Evolutionary conservation across 2,329 filamentous ascomycete genomes (phyloP).

Genomic region (Pseudocercospora pini-densiflorae): DNA sequence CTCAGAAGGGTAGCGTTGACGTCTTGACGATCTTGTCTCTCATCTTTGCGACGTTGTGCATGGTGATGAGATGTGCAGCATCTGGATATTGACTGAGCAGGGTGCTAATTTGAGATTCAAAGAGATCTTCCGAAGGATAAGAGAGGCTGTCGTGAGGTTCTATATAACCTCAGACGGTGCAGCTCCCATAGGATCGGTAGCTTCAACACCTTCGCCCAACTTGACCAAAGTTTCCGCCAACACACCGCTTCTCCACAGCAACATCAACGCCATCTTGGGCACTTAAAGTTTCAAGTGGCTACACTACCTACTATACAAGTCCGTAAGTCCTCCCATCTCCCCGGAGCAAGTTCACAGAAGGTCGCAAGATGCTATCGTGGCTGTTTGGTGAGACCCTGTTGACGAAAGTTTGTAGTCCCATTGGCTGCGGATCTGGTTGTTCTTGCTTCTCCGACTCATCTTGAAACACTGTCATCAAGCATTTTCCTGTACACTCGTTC

Average conservation of each 20-base stretch:
- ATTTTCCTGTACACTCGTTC: constrained; percentile 14
- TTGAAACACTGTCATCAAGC: constrained; percentile 21
- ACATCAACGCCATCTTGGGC: constrained; percentile 15
- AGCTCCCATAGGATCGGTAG: constrained; percentile 26
- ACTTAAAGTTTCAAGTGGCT: constrained; percentile 27
- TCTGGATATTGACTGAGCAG: constrained; percentile 21
- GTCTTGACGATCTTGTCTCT: constrained; percentile 19
- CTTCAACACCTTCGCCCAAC: constrained; percentile 22
- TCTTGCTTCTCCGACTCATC: constrained; percentile 13
- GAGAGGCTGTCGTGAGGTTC: constrained; percentile 11
- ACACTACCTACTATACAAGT: constrained; percentile 17
- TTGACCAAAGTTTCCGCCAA: constrained; percentile 22
- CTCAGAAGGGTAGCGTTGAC: constrained; percentile 20
- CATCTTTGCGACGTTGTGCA: constrained; percentile 19
- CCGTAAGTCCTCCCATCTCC: constrained; percentile 21
- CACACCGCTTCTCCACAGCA: constrained; percentile 21
- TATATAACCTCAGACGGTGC: constrained; percentile 28
- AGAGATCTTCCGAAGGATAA: constrained; percentile 18
- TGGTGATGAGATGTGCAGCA: constrained; percentile 23
- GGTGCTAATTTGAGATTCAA: constrained; percentile 30
- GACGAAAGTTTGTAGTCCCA: constrained; percentile 15
- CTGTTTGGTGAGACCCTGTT: constrained; percentile 18
- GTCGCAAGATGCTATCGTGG: constrained; percentile 13
- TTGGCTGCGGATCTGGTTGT: constrained; percentile 13
- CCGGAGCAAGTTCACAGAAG: constrained; percentile 5